phyloP scores from a whole-genome alignment of 805 yeast genomes.

The Cyberlindnera saturnus region DNA sequence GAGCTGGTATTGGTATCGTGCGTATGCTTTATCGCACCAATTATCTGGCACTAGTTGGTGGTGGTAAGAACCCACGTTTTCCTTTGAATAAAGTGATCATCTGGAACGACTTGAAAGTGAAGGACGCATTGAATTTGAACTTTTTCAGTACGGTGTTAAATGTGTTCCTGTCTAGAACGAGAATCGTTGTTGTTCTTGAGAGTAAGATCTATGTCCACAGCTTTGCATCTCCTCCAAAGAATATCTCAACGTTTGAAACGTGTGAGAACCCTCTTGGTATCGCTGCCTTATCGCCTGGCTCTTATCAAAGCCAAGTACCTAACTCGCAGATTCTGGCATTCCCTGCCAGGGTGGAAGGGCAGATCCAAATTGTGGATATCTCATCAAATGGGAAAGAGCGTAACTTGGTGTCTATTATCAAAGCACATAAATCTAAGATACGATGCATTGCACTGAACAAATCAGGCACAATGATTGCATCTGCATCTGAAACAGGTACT shows the following conservation, averaged over 20 bases:
- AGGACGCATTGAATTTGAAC: conserved; percentile 65
- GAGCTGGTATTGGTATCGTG: conserved; percentile 63
- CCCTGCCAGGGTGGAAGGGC: conserved; percentile 73
- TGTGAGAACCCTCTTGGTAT: conserved; percentile 24
- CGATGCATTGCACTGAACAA: conserved; percentile 58
- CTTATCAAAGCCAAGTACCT: conserved; percentile 14
- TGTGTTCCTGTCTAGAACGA: conserved; percentile 66
- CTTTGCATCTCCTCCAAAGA: conserved; percentile 73
- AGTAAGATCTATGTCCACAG: conserved; percentile 70
- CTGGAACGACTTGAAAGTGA: conserved; percentile 87
- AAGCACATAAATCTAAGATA: conserved; percentile 69
- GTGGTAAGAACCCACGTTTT: conserved; percentile 74
- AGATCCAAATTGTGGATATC: conserved; percentile 72
- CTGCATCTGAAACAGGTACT: conserved; percentile 81
- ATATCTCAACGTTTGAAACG: conserved; percentile 32
- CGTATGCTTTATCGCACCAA: conserved; percentile 88
- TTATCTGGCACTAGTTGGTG: conserved; percentile 85
- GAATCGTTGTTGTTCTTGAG: conserved; percentile 67
- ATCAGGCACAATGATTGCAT: conserved; percentile 64
- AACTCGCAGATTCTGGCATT: conserved; percentile 55
- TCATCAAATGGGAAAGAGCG: conserved; percentile 59
- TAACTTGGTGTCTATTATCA: conserved; percentile 59
- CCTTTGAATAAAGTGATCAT: conserved; percentile 76
- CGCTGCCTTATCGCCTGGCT: conserved; percentile 22
- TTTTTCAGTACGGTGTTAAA: conserved; percentile 71